Evolutionary conservation across 805 yeast genomes (phyloP).

Genomic region (Candida patagonica): DNA sequence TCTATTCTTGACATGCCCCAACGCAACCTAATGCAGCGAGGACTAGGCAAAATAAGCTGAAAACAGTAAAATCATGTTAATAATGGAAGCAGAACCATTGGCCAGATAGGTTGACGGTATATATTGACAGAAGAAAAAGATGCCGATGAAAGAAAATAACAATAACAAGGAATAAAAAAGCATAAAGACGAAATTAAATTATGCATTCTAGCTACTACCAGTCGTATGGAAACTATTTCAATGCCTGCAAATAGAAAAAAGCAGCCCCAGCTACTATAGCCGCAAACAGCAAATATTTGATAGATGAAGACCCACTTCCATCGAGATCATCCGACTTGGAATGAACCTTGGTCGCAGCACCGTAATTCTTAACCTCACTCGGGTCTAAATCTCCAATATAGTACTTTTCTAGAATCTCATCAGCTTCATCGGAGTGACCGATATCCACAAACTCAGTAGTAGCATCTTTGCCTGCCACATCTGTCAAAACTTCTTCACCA

Average conservation of each 20-base stretch:
- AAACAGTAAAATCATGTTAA: too few species aligned
- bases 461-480: conserved; percentile 76
- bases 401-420: conserved; percentile 58
- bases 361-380: conserved; percentile 25
- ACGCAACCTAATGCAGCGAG: too few species aligned
- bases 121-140: too few species aligned
- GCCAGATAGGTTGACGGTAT: too few species aligned
- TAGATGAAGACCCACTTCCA: conserved; percentile 18
- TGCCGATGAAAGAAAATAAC: too few species aligned
- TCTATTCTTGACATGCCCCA: too few species aligned
- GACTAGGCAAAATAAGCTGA: too few species aligned
- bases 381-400: conserved; percentile 73
- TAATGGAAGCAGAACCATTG: too few species aligned
- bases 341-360: too few species aligned
- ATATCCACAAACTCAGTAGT: conserved; percentile 69
- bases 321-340: conserved; percentile 14
- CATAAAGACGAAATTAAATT: too few species aligned
- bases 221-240: conserved; percentile 15
- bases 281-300: conserved; percentile 21
- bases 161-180: too few species aligned
- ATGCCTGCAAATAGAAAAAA: conserved; percentile 22
- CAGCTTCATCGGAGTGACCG: conserved; percentile 97
- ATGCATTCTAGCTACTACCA: too few species aligned
- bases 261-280: conserved; percentile 29
- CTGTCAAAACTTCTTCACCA: conserved; percentile 73